A percentile compares a stretch with the other conserved stretches of the same genome.
These are phyloP conservation scores for Tillandsia leiboldiana DNA, from an alignment of 176 grass and related monocot species.

Conservation along the genomic window DNA sequence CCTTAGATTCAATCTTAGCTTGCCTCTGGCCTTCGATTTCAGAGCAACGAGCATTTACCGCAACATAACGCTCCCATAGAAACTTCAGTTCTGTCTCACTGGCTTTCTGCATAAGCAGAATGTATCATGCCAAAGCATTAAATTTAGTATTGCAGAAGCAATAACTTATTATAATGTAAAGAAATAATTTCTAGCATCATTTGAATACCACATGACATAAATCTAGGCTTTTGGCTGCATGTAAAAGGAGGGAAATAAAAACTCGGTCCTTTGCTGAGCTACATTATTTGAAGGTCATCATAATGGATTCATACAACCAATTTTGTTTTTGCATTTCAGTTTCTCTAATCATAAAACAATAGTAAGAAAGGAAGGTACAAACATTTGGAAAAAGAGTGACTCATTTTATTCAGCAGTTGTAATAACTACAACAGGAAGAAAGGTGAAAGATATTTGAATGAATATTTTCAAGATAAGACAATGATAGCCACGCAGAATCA, in stretches of 20 bases:
- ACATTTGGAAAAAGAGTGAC: no score
- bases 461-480: no score
- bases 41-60: conserved; percentile 51
- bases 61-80: conserved; percentile 56
- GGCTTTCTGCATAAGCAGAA: conserved; percentile 50
- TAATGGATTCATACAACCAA: no score
- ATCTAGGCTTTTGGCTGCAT: not conserved
- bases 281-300: no score
- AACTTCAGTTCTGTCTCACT: conserved; percentile 54
- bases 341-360: not conserved
- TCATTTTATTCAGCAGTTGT: no score
- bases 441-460: no score
- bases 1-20: conserved; percentile 62
- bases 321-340: conserved; percentile 1
- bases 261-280: not conserved
- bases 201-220: not conserved
- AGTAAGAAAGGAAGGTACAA: no score
- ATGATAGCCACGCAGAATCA: no score
- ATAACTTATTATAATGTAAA: not conserved
- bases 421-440: no score
- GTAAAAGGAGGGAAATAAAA: not conserved
- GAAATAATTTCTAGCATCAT: not conserved
- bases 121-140: conserved; percentile 13
- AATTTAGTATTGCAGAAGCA: conserved; percentile 8
- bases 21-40: conserved; percentile 66